Evolutionary conservation across 192 early-diverging fungal species (phyloP).

Genomic region (Backusella westeae): DNA sequence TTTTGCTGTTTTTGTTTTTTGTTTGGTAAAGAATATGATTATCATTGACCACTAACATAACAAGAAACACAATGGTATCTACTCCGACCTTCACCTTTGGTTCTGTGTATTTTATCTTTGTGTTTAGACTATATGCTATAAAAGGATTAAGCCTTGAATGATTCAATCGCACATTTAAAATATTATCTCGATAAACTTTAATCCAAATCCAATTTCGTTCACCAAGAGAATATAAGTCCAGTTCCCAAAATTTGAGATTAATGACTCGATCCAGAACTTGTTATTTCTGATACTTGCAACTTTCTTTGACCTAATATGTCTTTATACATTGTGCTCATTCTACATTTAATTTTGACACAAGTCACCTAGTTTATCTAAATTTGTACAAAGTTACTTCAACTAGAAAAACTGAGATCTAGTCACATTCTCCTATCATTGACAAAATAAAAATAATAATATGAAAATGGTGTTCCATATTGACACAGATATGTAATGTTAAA

Average conservation of each 20-base stretch:
- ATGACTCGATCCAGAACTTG: not conserved
- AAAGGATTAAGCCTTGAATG: not conserved
- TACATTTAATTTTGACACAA: not conserved
- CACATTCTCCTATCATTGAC: not conserved
- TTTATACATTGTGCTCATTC: not conserved
- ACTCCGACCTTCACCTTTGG: not conserved
- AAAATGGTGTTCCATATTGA: not conserved
- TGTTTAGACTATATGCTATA: not conserved
- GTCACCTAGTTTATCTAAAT: not conserved
- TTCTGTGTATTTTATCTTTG: not conserved
- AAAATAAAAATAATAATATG: not conserved
- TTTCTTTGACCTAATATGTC: not conserved
- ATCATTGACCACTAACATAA: not conserved
- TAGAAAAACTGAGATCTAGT: not conserved
- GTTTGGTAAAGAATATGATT: constrained; percentile 2
- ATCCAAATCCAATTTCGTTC: not conserved
- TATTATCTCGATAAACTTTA: not conserved
- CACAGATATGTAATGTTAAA: not conserved
- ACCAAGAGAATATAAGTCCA: not conserved
- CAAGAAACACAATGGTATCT: not conserved
- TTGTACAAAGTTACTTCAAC: not conserved
- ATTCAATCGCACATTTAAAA: not conserved
- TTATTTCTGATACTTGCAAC: not conserved
- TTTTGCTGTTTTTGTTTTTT: constrained; percentile 1
- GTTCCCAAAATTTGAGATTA: not conserved